Percentiles rank a stretch among this genome's conserved stretches.
phyloP scores from a whole-genome alignment of 1,139 yeast genomes.

The Scheffersomyces illinoinensis region DNA sequence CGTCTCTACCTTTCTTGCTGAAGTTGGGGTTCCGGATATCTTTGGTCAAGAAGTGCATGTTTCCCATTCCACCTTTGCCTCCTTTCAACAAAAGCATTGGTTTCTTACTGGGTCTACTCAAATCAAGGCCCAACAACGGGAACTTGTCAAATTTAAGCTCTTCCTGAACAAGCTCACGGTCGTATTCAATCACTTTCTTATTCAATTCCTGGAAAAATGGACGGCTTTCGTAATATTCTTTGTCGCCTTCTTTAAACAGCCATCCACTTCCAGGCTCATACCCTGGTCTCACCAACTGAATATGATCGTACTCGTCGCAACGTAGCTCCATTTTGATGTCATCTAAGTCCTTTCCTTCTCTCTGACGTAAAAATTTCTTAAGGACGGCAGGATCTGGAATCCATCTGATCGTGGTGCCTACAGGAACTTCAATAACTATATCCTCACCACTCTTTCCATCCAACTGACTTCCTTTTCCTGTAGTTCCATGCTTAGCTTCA shows the following conservation, averaged over 20 bases:
- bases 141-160: conserved; percentile 68
- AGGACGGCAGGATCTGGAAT: conserved; percentile 69
- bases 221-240: conserved; percentile 62
- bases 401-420: conserved; percentile 87
- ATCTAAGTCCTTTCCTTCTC: conserved; percentile 24
- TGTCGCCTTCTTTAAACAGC: conserved; percentile 76
- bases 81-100: conserved; percentile 79
- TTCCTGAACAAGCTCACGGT: conserved; percentile 55
- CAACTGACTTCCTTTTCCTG: conserved; percentile 74
- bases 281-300: conserved; percentile 61
- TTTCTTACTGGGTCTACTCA: conserved; percentile 58
- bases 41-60: conserved; percentile 87
- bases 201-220: conserved; percentile 68
- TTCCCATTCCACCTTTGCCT: conserved; percentile 93
- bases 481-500: conserved; percentile 67
- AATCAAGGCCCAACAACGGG: conserved; percentile 79
- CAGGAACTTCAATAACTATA: conserved; percentile 79
- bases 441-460: conserved; percentile 86
- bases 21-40: conserved; percentile 87
- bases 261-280: conserved; percentile 79
- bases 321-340: conserved; percentile 29
- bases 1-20: conserved; percentile 75
- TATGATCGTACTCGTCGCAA: conserved; percentile 30
- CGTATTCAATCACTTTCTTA: conserved; percentile 63
- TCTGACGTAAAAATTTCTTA: conserved; percentile 36